Evolutionary conservation across 371 early-diverging fungal genomes (phyloP), one percentile per base, ranked within the genome.

Genomic region (Syncephalis plumigaleata): DNA sequence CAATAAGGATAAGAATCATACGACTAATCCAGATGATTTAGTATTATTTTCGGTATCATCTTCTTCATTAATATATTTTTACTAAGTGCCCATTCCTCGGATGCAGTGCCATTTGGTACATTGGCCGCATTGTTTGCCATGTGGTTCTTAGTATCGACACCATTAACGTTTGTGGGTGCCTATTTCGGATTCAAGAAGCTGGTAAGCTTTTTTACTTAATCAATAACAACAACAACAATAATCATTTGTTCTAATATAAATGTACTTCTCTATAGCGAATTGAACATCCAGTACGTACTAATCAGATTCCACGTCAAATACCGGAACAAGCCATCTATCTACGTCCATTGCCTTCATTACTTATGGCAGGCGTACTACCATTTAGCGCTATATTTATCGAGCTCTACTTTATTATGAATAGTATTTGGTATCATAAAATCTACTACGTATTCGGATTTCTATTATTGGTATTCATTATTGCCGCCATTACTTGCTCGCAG

Each of bases 251-350:
- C n/a, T n/a, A n/a, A n/a, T n/a, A n/a, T n/a, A n/a, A n/a, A n/a
- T n/a, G n/a, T n/a, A n/a, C n/a, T n/a, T n/a, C n/a, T n/a, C n/a
- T n/a, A 31, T 39, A 47, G 50, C 67, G 68, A 39, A 73, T 91
- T 50, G 86, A 90, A 44, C 72, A 83, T 50, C 94, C 91, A 1
- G 85, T 86, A 24, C 74, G 77, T 9, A 85, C 89, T 9, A 88
- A 90, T 65, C 90, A 90, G 66, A 91, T 90, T 48, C 92, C 92
- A n/a, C 73, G 92, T 18, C 91, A 90, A 63, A 81, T 91, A 47
- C 92, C 92, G 3, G 81, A 82, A 25, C 81, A 86, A 63, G 71
- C 79, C 13, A 70, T 73, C 52, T 87, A 85, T 56, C 66, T 91
- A 20, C 69, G 70, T 17, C 64, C 70, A 16, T 51, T 82, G 16